Evolutionary conservation across 495 filamentous ascomycete species (phyloP), one percentile per base, ranked within the genome.

Genomic region (Hypomontagnella monticulosa): DNA sequence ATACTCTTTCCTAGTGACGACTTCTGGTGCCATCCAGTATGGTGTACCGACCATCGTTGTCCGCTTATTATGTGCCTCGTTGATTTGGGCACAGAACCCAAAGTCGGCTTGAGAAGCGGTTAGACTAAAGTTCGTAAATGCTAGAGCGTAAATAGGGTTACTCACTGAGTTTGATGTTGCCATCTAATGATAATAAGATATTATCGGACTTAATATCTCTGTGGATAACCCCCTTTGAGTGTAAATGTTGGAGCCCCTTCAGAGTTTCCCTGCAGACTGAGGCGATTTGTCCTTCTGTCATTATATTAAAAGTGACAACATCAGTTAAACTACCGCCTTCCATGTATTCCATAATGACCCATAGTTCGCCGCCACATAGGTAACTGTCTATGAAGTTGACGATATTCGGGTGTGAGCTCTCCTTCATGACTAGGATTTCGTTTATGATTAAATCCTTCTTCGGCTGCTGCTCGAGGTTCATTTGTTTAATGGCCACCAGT

Each of bases 311-410:
- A 9, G 94, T 98, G 36, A 99, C 95, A 20, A 99, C 95, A 78
- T 99, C 95, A 1, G 95, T 99, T 75, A 99, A 78, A 79, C 93
- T 97, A 33, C 95, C 95, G 44, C 95, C 95, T 73, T 99, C 95
- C 95, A 99, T 99, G 67, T 93, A 99, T 75, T 99, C 95, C 95
- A 99, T 99, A 23, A 98, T 93, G 10, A 99, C 95, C 95, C 95
- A 99, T 38, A 99, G 77, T 73, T 99, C 95, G 15, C 94, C 87
- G 3, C 85, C 84, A 36, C 93, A 89, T 16, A 99, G 81, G 75
- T 91, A 98, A 74, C 93, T 97, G 80, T 97, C 95, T 79, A 97
- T 91, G 78, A 97, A 99, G 74, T 99, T 99, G 75, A 99, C 95
- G 73, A 99, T 97, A 72, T 99, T 99, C 75, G 91, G 93, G 75